phyloP scores from a whole-genome alignment of 1,139 yeast species.

The Taphrina betulina region DNA sequence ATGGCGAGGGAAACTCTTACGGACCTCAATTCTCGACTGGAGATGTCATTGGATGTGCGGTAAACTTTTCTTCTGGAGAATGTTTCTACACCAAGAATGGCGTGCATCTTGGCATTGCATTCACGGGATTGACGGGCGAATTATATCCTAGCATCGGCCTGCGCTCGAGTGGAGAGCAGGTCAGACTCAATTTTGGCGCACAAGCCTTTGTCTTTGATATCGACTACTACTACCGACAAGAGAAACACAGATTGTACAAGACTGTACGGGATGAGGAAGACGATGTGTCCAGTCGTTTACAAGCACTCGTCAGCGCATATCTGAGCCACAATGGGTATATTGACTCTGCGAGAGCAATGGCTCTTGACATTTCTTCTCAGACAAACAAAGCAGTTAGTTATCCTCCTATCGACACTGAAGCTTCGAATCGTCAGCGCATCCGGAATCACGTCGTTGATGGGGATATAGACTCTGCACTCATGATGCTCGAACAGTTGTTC shows the following conservation, averaged over 20 bases:
- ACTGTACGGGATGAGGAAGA: conserved; percentile 32
- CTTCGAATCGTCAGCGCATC: conserved; percentile 55
- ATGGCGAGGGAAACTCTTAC: conserved; percentile 47
- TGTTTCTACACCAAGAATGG: conserved; percentile 86
- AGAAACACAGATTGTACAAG: conserved; percentile 26
- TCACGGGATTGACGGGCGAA: conserved; percentile 47
- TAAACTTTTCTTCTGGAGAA: conserved; percentile 62
- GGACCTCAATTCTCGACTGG: conserved; percentile 54
- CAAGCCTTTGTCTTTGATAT: conserved; percentile 70
- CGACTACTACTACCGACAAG: conserved; percentile 55
- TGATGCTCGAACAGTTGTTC: conserved; percentile 50
- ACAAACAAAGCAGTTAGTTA: conserved; percentile 33
- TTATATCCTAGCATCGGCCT: conserved; percentile 56
- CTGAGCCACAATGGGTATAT: conserved; percentile 71
- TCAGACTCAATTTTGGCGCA: conserved; percentile 71
- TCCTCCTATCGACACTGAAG: conserved; percentile 42
- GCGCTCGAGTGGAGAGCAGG: conserved; percentile 49
- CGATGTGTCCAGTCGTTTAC: conserved; percentile 23
- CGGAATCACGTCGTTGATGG: conserved; percentile 51
- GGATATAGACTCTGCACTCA: conserved; percentile 53
- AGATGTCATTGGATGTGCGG: conserved; percentile 82
- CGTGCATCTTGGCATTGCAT: conserved; percentile 56
- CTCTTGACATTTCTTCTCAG: conserved; percentile 48
- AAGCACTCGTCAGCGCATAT: conserved; percentile 61
- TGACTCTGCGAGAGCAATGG: conserved; percentile 64